Conservation (phyloP, 495 filamentous ascomycete species). For the Aspergillus haitiensis region DNA sequence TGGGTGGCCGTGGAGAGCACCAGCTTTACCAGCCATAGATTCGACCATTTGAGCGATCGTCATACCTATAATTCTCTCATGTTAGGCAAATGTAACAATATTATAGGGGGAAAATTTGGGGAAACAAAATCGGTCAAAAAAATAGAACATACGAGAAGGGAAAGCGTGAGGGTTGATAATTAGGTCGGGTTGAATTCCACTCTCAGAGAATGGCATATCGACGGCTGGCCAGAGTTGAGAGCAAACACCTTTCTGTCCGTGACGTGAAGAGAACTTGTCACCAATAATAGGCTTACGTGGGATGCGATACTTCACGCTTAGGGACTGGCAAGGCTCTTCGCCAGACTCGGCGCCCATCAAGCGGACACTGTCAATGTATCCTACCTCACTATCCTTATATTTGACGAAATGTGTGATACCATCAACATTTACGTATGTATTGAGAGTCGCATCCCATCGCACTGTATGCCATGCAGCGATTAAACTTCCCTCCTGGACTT, state of each 20-base stretch:
- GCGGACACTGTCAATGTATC: conserved; percentile 89
- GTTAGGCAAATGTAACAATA: conserved; percentile 18
- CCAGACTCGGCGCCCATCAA: conserved; percentile 80
- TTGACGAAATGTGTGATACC: conserved; percentile 78
- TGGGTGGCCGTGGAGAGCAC: conserved; percentile 87
- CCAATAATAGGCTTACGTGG: conserved; percentile 91
- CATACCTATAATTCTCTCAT: conserved; percentile 56
- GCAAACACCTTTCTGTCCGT: conserved; percentile 67
- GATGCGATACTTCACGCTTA: conserved; percentile 90
- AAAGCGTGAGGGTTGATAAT: conserved; percentile 99
- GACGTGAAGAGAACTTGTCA: conserved; percentile 60
- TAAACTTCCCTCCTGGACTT: conserved; percentile 75
- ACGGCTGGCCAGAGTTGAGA: conserved; percentile 94
- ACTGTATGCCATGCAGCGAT: conserved; percentile 91
- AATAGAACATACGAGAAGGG: conserved; percentile 72
- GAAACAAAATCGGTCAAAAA: background rate
- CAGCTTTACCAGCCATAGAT: conserved; percentile 92
- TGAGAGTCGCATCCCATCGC: conserved; percentile 63
- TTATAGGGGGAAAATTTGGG: background rate
- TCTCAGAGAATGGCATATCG: conserved; percentile 98
- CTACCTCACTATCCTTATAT: conserved; percentile 87
- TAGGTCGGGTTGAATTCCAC: conserved; percentile 92
- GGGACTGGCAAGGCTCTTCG: conserved; percentile 74
- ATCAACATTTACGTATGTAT: conserved; percentile 68
- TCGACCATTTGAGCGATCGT: conserved; percentile 99